phyloP scores from a whole-genome alignment of 1,284 basidiomycete genomes.

The Fistulinella cinereoalba region DNA sequence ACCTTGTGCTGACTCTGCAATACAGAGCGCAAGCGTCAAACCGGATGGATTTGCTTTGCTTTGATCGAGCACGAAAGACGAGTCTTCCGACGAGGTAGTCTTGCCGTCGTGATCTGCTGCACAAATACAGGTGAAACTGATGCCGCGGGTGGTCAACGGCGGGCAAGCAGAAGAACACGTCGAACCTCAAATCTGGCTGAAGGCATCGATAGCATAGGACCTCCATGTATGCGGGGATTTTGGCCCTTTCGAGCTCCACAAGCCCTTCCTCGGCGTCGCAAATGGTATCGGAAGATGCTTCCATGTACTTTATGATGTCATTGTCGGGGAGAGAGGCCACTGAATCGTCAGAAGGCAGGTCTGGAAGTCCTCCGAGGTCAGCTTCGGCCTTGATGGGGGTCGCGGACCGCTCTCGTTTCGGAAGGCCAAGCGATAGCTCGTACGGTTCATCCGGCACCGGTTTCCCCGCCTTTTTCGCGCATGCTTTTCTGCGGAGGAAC shows the following conservation, averaged over 20 bases:
- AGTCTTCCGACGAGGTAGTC: background rate
- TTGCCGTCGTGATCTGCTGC: background rate
- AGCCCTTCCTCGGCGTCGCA: slow-evolving; percentile 12
- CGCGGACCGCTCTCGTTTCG: slow-evolving; percentile 11
- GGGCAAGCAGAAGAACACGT: background rate
- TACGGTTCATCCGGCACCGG: slow-evolving; percentile 21
- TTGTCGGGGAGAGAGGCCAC: slow-evolving; percentile 11
- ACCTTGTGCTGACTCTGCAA: slow-evolving; percentile 19
- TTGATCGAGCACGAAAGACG: slow-evolving; percentile 18
- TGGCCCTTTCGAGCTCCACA: background rate
- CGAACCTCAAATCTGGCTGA: slow-evolving; percentile 17
- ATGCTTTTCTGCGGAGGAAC: slow-evolving; percentile 26
- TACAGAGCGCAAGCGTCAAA: slow-evolving; percentile 24
- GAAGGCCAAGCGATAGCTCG: slow-evolving; percentile 17
- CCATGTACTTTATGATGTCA: slow-evolving; percentile 9
- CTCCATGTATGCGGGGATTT: slow-evolving; percentile 19
- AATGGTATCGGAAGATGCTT: slow-evolving; percentile 28
- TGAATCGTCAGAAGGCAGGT: slow-evolving; percentile 30
- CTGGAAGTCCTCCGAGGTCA: no score
- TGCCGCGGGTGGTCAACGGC: slow-evolving; percentile 15
- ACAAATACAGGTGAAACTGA: slow-evolving; percentile 7
- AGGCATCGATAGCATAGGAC: background rate
- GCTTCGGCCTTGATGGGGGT: background rate
- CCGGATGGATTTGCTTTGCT: slow-evolving; percentile 7
- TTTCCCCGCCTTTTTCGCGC: slow-evolving; percentile 27